A percentile compares a stretch with the other conserved stretches of the same genome.
Conservation (phyloP, 1,284 basidiomycete genomes). For the Ustilago bromivora region DNA sequence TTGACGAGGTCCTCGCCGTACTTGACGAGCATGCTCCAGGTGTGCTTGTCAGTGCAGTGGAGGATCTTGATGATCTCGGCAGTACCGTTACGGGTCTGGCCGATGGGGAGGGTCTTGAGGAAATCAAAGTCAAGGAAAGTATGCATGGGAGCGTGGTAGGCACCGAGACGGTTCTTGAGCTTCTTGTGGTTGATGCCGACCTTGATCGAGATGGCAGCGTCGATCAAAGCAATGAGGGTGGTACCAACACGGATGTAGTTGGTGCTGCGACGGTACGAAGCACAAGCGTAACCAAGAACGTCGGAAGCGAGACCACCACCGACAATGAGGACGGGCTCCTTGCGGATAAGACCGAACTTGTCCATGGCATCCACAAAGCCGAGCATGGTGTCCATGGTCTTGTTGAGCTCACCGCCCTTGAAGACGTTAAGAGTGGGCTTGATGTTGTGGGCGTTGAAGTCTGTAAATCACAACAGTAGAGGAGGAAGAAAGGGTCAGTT, state of each 20-base stretch:
- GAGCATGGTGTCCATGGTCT: conserved; percentile 72
- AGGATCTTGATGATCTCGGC: conserved; percentile 72
- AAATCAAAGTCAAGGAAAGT: conserved; percentile 73
- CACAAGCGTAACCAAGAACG: conserved; percentile 71
- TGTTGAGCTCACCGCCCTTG: conserved; percentile 72
- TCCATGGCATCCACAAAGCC: conserved; percentile 72
- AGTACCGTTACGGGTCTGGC: conserved; percentile 72
- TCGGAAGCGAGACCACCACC: conserved; percentile 71
- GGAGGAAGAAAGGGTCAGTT: conserved; percentile 20
- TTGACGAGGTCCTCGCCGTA: conserved; percentile 72
- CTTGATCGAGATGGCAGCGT: conserved; percentile 72
- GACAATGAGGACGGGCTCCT: conserved; percentile 72
- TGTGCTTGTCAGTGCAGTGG: conserved; percentile 71
- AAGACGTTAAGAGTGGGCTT: conserved; percentile 71
- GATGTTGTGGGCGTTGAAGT: conserved; percentile 71
- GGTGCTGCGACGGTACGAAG: conserved; percentile 71
- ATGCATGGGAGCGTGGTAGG: conserved; percentile 72
- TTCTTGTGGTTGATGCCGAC: conserved; percentile 66
- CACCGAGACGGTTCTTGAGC: conserved; percentile 68
- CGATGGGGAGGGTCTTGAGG: conserved; percentile 71
- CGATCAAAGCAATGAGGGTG: conserved; percentile 72
- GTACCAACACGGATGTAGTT: conserved; percentile 73
- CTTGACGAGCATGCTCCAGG: conserved; percentile 71
- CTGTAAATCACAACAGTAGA: conserved; percentile 47
- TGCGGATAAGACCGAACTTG: conserved; percentile 71